A percentile compares a stretch with the other conserved stretches of the same genome.
Evolutionary conservation across 2,329 filamentous ascomycete species (phyloP).

Genomic region (Aspergillus piperis): DNA sequence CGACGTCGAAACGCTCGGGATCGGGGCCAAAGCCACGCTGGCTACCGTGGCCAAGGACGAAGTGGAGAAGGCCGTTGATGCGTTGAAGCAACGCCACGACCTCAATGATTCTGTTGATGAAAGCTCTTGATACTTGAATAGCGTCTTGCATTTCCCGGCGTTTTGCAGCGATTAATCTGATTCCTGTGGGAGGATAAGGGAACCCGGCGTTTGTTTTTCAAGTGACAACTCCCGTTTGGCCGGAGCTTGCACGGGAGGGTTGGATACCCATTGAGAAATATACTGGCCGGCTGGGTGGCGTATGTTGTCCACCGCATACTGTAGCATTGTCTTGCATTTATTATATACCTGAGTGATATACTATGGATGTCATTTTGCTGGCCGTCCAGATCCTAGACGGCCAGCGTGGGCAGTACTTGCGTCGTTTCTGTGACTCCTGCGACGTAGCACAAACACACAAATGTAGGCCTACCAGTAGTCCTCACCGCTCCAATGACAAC

Average conservation of each 20-base stretch:
- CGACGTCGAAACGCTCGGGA: constrained; percentile 60
- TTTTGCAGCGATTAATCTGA: constrained; percentile 20
- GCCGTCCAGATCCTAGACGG: not conserved
- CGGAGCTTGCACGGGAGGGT: not conserved
- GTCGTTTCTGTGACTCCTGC: no score
- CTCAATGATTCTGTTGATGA: constrained; percentile 19
- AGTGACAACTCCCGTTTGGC: not conserved
- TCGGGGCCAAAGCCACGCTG: constrained; percentile 67
- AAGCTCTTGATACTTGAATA: constrained; percentile 19
- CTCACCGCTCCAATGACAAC: not conserved
- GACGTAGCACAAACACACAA: not conserved
- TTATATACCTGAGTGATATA: not conserved
- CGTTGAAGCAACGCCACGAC: constrained; percentile 28
- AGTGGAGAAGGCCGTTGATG: constrained; percentile 70
- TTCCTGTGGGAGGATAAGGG: constrained; percentile 6
- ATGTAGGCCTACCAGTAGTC: no score
- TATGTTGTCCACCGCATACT: not conserved
- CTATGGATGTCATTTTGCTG: not conserved
- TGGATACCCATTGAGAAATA: not conserved
- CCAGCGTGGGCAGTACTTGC: not conserved
- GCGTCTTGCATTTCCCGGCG: constrained; percentile 22
- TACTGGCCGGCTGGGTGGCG: not conserved
- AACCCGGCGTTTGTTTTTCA: constrained; percentile 21
- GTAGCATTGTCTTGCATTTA: constrained; percentile 1
- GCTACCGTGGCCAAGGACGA: constrained; percentile 76